Evolutionary conservation across 139 green algal species (phyloP).

Genomic region (Chlorella sorokiniana): DNA sequence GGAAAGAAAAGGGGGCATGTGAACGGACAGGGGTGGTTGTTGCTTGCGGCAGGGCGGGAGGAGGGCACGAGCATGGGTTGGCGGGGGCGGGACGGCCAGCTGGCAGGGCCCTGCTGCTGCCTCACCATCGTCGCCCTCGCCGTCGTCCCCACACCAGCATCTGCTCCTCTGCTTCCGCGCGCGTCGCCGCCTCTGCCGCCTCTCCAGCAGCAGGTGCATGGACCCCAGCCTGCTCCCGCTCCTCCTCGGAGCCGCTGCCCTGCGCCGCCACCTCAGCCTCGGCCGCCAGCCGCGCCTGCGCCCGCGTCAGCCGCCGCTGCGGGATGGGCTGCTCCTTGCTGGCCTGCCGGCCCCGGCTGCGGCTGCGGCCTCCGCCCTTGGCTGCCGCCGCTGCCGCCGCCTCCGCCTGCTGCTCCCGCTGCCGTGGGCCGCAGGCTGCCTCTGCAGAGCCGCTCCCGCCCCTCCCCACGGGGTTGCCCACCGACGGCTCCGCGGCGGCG

Average conservation of each 20-base stretch:
- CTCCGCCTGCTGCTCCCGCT: slow-evolving; percentile 20
- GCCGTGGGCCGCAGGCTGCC: too few species aligned
- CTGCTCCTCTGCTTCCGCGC: slow-evolving; percentile 4
- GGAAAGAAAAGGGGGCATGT: not conserved
- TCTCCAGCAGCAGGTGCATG: not conserved
- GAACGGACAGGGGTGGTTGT: too few species aligned
- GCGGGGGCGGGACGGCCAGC: too few species aligned
- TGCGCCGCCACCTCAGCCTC: slow-evolving; percentile 47
- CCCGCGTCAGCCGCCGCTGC: slow-evolving; percentile 60
- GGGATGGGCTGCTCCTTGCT: slow-evolving; percentile 57
- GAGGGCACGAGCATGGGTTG: too few species aligned
- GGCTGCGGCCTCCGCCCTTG: not conserved
- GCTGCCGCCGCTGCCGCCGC: slow-evolving; percentile 15
- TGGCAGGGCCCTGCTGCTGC: not conserved
- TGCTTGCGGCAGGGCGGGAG: too few species aligned
- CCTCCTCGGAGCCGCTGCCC: not conserved
- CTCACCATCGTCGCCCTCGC: slow-evolving; percentile 33
- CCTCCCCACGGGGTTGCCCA: not conserved
- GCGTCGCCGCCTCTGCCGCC: not conserved
- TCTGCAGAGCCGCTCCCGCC: too few species aligned
- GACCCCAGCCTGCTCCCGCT: not conserved
- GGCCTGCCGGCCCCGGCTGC: not conserved
- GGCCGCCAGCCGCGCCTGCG: slow-evolving; percentile 49
- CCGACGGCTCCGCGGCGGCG: slow-evolving; percentile 1
- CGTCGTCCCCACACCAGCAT: not conserved